Evolutionary conservation across 1,284 basidiomycete genomes (phyloP).

Genomic region (Boletus semigastroideus): DNA sequence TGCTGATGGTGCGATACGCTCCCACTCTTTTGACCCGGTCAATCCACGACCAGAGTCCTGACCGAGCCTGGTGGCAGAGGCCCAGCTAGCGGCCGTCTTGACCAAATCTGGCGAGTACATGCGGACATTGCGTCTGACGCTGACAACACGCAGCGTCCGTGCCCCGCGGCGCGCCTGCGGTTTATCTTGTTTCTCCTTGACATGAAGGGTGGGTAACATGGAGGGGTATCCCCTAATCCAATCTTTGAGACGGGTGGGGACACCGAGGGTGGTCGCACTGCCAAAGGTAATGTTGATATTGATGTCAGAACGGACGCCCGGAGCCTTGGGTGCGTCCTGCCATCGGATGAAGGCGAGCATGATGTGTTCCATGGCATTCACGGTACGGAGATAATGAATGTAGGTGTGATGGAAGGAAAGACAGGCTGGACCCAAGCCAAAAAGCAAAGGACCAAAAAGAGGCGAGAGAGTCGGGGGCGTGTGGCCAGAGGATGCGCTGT

Average conservation of each 20-base stretch:
- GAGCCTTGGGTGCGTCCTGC: conserved; percentile 55
- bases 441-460: conserved; percentile 86
- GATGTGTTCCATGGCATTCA: conserved; percentile 86
- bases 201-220: conserved; percentile 49
- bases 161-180: conserved; percentile 69
- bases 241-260: conserved; percentile 76
- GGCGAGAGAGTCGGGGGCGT: conserved; percentile 82
- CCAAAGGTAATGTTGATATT: conserved; percentile 38
- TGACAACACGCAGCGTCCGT: conserved; percentile 67
- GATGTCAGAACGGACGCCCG: conserved; percentile 28
- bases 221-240: conserved; percentile 86
- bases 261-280: conserved; percentile 57
- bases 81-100: conserved; percentile 72
- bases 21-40: conserved; percentile 68
- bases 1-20: conserved; percentile 59
- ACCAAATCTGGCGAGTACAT: conserved; percentile 83
- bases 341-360: conserved; percentile 82
- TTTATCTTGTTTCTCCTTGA: conserved; percentile 42
- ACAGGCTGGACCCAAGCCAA: conserved; percentile 66
- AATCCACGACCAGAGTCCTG: conserved; percentile 42
- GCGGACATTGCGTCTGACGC: conserved; percentile 74
- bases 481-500: conserved; percentile 78
- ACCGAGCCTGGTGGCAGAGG: conserved; percentile 36
- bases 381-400: conserved; percentile 74
- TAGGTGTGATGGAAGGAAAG: conserved; percentile 78